phyloP scores from a whole-genome alignment of 2,329 filamentous ascomycete species.

The Fonsecaea multimorphosa region DNA sequence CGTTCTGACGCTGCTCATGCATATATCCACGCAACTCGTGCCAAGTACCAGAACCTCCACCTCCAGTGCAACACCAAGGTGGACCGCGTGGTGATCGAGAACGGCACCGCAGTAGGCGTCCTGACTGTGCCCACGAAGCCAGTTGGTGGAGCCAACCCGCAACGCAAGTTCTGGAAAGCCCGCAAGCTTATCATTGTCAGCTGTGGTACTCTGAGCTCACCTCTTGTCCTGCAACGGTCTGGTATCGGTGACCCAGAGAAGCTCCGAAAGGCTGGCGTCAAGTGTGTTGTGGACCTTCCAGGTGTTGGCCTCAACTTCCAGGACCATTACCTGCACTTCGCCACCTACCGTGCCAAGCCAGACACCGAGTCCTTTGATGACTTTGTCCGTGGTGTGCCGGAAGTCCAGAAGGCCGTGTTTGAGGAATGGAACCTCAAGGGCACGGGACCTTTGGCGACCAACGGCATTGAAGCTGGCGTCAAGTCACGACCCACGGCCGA shows the following conservation, averaged over 20 bases:
- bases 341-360: conserved; percentile 73
- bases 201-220: conserved; percentile 74
- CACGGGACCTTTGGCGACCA: conserved; percentile 76
- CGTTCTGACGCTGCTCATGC: conserved; percentile 78
- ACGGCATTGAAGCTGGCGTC: conserved; percentile 79
- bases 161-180: conserved; percentile 63
- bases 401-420: conserved; percentile 74
- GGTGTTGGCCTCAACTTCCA: conserved; percentile 79
- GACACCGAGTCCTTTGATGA: conserved; percentile 80
- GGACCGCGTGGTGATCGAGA: conserved; percentile 76
- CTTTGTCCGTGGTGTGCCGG: conserved; percentile 75
- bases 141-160: conserved; percentile 58
- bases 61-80: conserved; percentile 77
- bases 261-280: conserved; percentile 70
- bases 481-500: conserved; percentile 74
- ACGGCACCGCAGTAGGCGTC: conserved; percentile 73
- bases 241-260: conserved; percentile 76
- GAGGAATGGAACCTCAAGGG: conserved; percentile 81
- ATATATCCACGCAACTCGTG: conserved; percentile 77
- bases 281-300: conserved; percentile 72
- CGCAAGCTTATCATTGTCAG: conserved; percentile 77
- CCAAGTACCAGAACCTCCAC: conserved; percentile 73
- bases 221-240: conserved; percentile 75
- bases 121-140: conserved; percentile 74
- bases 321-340: conserved; percentile 75